Base-by-base conservation (phyloP, 768 basidiomycete genomes). In the Coprinopsis marcescibilis region DNA sequence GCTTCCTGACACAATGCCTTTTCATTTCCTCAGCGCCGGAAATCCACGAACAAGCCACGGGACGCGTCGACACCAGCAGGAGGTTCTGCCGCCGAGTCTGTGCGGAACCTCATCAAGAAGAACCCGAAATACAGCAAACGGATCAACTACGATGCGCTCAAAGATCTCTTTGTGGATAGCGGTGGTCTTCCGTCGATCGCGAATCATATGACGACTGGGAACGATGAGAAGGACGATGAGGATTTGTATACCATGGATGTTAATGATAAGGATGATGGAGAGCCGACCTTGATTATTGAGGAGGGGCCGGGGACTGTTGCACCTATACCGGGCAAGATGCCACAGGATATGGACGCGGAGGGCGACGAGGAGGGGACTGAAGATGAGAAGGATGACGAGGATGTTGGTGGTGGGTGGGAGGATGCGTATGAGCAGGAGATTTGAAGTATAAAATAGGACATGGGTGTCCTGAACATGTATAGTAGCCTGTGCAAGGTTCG, bases 111-210 rank as follows among this genome's bases (percentile, higher is more conserved):
- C 27, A 71, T 92, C 56, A 85, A 86, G 70, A 89, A 90, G 67
- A 91, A 86, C 52, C 76, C 82, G 19, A 86, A 81, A 58, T 92
- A 93, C 65, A 91, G 88, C 66, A 89, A 89, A 59, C 81, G 90
- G 43, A 94, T 95, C 66, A 96, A 96, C 62, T 96, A 95, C 61
- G 85, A 89, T 55, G 90, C 89, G 0, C 77, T 94, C 44, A 85
- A 87, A 54, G 78, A 80, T 46, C 73, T 95, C 10, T 89, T 94
- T 60, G 68, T 76, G 23, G 78, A 80, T 56, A 65, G 58, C 46
- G 65, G 62, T 29, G 60, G 63, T 7, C 65, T 23, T 65, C 61
- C 11, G 36, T 65, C 30, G 51, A 55, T 56, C 1, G 51, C 50
- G 3, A 27, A 37, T 27, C 26, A 13, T 17, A 37, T 17, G 13